These are phyloP conservation scores for Fraxinus excelsior DNA, from an alignment of 257 asterid genomes.

Conservation along the genomic window DNA sequence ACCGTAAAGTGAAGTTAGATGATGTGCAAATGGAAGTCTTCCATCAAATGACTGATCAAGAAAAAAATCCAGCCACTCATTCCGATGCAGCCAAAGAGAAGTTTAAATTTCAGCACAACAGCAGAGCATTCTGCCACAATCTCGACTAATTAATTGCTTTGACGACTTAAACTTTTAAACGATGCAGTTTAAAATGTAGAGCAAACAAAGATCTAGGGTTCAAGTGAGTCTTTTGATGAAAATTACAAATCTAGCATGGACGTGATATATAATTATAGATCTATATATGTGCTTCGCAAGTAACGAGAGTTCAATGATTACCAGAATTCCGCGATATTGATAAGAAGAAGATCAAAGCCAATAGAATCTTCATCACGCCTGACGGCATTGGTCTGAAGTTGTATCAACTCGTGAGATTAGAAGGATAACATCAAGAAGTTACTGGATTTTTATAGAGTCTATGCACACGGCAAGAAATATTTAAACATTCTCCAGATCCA, in stretches of 20 bases:
- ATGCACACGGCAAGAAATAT: slow-evolving; percentile 11
- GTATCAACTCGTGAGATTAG: background rate
- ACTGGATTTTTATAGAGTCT: background rate
- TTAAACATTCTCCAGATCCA: slow-evolving; percentile 30
- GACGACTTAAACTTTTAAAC: background rate
- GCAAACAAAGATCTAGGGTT: background rate
- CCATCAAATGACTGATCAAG: too few relatives aligned
- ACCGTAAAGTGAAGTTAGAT: background rate
- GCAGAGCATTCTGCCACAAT: background rate
- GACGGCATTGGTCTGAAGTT: slow-evolving; percentile 23
- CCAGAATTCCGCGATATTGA: slow-evolving; percentile 40
- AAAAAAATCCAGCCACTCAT: too few relatives aligned
- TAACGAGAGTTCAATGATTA: slow-evolving; percentile 10
- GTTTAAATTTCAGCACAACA: background rate
- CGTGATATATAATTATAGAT: background rate
- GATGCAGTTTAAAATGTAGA: too few relatives aligned
- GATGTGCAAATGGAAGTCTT: background rate
- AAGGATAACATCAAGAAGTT: slow-evolving; percentile 15
- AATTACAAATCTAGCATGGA: background rate
- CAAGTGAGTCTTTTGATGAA: background rate
- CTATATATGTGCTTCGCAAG: background rate
- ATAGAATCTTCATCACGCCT: slow-evolving; percentile 24
- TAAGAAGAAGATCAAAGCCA: slow-evolving; percentile 32
- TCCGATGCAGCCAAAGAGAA: too few relatives aligned
- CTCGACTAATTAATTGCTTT: background rate